Percentiles rank a stretch among this genome's conserved stretches.
Evolutionary conservation across 1,284 basidiomycete genomes (phyloP).

Genomic region (Inonotus obliquus): DNA sequence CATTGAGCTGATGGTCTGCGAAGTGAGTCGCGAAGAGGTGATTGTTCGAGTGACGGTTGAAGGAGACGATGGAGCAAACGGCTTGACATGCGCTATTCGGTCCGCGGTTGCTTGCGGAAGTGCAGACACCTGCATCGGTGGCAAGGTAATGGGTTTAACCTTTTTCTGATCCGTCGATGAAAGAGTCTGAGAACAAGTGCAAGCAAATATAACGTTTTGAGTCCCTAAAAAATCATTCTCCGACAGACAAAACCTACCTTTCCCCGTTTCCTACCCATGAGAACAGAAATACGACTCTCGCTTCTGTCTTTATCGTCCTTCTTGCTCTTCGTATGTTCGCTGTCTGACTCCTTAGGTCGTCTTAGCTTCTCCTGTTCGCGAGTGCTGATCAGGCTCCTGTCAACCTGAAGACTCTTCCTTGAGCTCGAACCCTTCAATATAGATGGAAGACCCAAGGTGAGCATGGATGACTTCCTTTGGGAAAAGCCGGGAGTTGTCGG

Average conservation of each 20-base stretch:
- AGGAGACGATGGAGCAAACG: slow-evolving; percentile 39
- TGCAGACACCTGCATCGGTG: slow-evolving; percentile 85
- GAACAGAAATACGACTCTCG: slow-evolving; percentile 79
- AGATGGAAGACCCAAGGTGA: slow-evolving; percentile 73
- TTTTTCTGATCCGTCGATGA: slow-evolving; percentile 81
- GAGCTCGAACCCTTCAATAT: slow-evolving; percentile 81
- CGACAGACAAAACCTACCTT: slow-evolving; percentile 58
- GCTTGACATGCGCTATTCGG: slow-evolving; percentile 73
- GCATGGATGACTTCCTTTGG: slow-evolving; percentile 72
- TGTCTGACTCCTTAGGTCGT: slow-evolving; percentile 38
- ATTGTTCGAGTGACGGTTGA: slow-evolving; percentile 40
- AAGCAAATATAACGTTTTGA: not conserved
- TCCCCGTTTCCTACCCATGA: slow-evolving; percentile 87
- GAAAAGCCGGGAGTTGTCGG: slow-evolving; percentile 51
- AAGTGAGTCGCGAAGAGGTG: slow-evolving; percentile 56
- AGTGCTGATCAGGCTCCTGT: slow-evolving; percentile 50
- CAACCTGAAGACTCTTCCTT: slow-evolving; percentile 70
- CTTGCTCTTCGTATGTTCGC: slow-evolving; percentile 50
- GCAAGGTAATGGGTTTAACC: slow-evolving; percentile 61
- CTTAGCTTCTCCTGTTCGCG: slow-evolving; percentile 41
- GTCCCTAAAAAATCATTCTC: not conserved
- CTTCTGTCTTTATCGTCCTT: slow-evolving; percentile 80
- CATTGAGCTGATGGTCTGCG: slow-evolving; percentile 75
- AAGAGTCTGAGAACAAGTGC: slow-evolving; percentile 53
- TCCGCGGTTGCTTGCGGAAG: slow-evolving; percentile 74